Evolutionary conservation across 768 basidiomycete genomes (phyloP).

Genomic region (Rhizopogon roseolus): DNA sequence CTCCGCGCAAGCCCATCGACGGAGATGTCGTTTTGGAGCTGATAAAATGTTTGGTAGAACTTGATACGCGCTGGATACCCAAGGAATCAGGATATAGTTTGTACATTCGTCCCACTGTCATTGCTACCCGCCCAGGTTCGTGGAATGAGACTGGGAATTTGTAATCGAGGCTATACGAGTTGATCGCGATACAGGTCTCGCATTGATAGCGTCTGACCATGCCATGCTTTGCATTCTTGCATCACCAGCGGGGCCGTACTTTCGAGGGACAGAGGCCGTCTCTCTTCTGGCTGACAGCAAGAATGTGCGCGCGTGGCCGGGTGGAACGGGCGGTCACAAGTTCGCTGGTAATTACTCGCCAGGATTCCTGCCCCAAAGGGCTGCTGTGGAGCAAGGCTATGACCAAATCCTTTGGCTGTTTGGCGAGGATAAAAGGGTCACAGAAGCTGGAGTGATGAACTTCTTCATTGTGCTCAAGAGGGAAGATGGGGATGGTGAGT

Average conservation of each 20-base stretch:
- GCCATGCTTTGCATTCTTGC: slow-evolving; percentile 85
- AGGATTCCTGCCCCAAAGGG: slow-evolving; percentile 57
- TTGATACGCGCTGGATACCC: slow-evolving; percentile 88
- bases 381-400: slow-evolving; percentile 64
- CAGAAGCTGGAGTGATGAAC: slow-evolving; percentile 78
- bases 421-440: slow-evolving; percentile 50
- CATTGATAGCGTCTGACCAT: slow-evolving; percentile 71
- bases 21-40: slow-evolving; percentile 42
- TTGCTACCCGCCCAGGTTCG: slow-evolving; percentile 38
- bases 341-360: slow-evolving; percentile 18
- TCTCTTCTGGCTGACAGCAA: slow-evolving; percentile 62
- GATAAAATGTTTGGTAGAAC: slow-evolving; percentile 59
- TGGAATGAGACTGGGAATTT: neutral
- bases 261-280: slow-evolving; percentile 46
- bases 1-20: slow-evolving; percentile 32
- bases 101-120: slow-evolving; percentile 82
- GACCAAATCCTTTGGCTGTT: slow-evolving; percentile 78
- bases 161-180: neutral
- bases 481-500: slow-evolving; percentile 48
- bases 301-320: slow-evolving; percentile 72
- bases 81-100: slow-evolving; percentile 66
- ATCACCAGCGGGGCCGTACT: slow-evolving; percentile 56
- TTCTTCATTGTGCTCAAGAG: slow-evolving; percentile 63
- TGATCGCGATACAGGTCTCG: slow-evolving; percentile 34
- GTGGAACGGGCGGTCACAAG: too few species aligned